Percentiles rank a stretch among this genome's conserved stretches.
Evolutionary conservation across 2,329 filamentous ascomycete genomes (phyloP).

Genomic region (Calonectria multiphialidica): DNA sequence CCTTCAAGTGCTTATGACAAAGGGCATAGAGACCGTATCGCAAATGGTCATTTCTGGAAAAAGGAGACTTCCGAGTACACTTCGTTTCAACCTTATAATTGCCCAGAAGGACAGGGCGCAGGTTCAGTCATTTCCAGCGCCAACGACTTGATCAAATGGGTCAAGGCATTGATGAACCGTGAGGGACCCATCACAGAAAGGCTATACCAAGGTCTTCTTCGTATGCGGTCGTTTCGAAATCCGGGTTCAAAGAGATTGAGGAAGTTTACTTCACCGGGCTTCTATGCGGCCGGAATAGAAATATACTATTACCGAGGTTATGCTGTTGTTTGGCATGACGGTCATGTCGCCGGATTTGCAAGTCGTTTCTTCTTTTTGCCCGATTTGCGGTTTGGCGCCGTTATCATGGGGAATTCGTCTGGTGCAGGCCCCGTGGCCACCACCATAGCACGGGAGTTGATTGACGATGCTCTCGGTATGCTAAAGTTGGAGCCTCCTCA

Average conservation of each 20-base stretch:
- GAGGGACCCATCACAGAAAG: constrained; percentile 38
- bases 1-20: constrained; percentile 28
- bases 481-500: not conserved
- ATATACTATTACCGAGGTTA: constrained; percentile 35
- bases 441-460: constrained; percentile 34
- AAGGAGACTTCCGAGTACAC: not conserved
- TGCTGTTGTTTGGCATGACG: constrained; percentile 42
- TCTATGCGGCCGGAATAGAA: constrained; percentile 42
- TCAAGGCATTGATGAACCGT: constrained; percentile 42
- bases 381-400: constrained; percentile 38
- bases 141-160: constrained; percentile 45
- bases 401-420: constrained; percentile 41
- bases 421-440: constrained; percentile 28
- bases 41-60: constrained; percentile 24
- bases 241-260: constrained; percentile 22
- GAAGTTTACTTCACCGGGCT: constrained; percentile 14
- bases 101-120: constrained; percentile 45
- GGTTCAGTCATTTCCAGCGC: constrained; percentile 45
- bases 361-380: constrained; percentile 45
- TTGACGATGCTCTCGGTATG: constrained; percentile 29
- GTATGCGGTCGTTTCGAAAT: constrained; percentile 31
- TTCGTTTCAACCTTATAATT: constrained; percentile 18
- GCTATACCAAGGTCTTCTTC: constrained; percentile 38
- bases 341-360: constrained; percentile 39
- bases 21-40: constrained; percentile 35